Base-by-base conservation (phyloP, 306 rosid genomes). In the Pachyrhizus erosus region DNA sequence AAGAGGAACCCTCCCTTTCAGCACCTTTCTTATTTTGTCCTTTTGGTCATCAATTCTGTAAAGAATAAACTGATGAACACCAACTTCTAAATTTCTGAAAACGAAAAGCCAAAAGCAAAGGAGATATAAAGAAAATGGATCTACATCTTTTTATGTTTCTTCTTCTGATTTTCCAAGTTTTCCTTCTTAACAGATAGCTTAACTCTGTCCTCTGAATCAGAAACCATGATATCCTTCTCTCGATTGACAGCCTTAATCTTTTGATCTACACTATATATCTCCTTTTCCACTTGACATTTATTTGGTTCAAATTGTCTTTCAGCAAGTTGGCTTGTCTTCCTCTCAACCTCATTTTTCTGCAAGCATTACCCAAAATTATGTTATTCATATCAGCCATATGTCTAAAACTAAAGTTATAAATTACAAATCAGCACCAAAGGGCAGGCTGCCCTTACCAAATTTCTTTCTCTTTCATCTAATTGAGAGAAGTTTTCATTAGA, bases 1-100 rank as follows among this genome's bases (percentile, higher is more conserved):
- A 10, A 77, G 77, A 86, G 99, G 99, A 75, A 96, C 80, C 87
- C 98, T 92, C 74, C 98, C 99, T 78, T 91, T 93, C 54, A 96
- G 90, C 71, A 87, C 97, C 78, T 87, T 93, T 87, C 90, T 91
- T 85, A 93, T 88, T 83, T 83, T 93, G 82, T 93, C 99, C 77
- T 85, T 91, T 84, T 88, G 82, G 27, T 92, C 98, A 77, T 96
- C 96, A 46, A 91, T 70, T 88, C 97, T 96, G 84, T 68, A 81
- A 86, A 80, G 74, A 51, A 42, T 72, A 75, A 86, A 86, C 46
- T 43, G 67, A 83, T 27, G 80, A 76, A 43, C 69, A 76, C 72
- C 52, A 76, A 66, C 72, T 42, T 70, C 72, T 34, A 67, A 82
- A 79, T 37, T 65, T 73, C 76, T 64, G 49, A 29, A 69, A 64